These are phyloP conservation scores for Saccharomycopsis sp. DNA, from an alignment of 805 yeast species.

Conservation along the genomic window DNA sequence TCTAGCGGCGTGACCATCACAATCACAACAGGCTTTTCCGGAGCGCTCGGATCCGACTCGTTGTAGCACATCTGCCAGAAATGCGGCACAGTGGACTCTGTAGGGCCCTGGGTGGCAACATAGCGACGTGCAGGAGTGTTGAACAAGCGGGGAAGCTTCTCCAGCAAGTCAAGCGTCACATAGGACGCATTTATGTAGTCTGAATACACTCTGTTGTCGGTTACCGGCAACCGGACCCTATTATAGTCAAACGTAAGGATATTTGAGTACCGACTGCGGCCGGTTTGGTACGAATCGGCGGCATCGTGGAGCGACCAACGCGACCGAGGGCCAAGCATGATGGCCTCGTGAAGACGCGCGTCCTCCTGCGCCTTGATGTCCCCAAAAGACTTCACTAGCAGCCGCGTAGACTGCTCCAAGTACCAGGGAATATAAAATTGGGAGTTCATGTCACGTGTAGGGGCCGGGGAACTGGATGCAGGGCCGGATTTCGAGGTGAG, in stretches of 20 bases:
- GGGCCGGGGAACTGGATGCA: not conserved
- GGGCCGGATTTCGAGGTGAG: not conserved
- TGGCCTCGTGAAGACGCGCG: conserved; percentile 33
- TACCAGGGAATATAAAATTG: conserved; percentile 15
- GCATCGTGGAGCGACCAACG: conserved; percentile 23
- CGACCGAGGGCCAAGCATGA: conserved; percentile 20
- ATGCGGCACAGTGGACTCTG: conserved; percentile 63
- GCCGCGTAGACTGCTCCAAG: conserved; percentile 12
- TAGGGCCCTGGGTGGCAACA: conserved; percentile 78
- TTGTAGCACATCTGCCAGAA: conserved; percentile 84
- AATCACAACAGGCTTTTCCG: conserved; percentile 44
- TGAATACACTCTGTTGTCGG: conserved; percentile 11
- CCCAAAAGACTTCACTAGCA: conserved; percentile 27
- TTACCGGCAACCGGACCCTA: conserved; percentile 38
- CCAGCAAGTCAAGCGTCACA: conserved; percentile 34
- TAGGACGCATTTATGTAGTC: conserved; percentile 88
- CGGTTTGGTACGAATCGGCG: conserved; percentile 19
- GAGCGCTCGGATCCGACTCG: conserved; percentile 47
- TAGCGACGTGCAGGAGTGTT: conserved; percentile 29
- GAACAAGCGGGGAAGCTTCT: conserved; percentile 5
- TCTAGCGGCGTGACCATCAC: conserved; percentile 71
- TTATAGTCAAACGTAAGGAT: conserved; percentile 61
- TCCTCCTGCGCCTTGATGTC: conserved; percentile 33
- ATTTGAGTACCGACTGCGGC: conserved; percentile 53
- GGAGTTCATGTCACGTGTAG: not conserved